A percentile compares a stretch with the other conserved stretches of the same genome.
phyloP scores from a whole-genome alignment of 768 basidiomycete genomes.

The Rhodotorula paludigena region DNA sequence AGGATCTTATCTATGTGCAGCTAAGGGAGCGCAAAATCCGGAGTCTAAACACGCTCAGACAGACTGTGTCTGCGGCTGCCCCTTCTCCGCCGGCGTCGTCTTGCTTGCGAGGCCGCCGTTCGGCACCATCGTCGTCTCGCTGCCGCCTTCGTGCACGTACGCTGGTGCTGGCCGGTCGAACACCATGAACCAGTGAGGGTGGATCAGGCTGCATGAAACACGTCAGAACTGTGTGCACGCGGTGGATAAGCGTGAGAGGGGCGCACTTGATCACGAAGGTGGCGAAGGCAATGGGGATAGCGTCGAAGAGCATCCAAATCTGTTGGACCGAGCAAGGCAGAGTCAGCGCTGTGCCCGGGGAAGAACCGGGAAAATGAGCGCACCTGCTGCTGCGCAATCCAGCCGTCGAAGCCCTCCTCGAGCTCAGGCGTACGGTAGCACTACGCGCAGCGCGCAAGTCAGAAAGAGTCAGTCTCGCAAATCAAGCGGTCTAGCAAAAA shows the following conservation, averaged over 20 bases:
- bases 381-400: conserved; percentile 15
- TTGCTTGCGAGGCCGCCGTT: background rate
- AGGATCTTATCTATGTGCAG: too few relatives aligned
- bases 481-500: background rate
- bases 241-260: background rate
- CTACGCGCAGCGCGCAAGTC: too few relatives aligned
- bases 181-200: conserved; percentile 25
- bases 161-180: background rate
- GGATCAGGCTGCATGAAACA: conserved; percentile 1
- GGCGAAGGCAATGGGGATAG: conserved; percentile 5
- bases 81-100: background rate
- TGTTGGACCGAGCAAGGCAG: conserved; percentile 6
- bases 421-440: conserved; percentile 28
- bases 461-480: too few relatives aligned
- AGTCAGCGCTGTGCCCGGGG: too few relatives aligned
- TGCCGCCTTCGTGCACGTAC: background rate
- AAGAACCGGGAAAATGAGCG: too few relatives aligned
- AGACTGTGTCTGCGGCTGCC: too few relatives aligned
- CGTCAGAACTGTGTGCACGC: too few relatives aligned
- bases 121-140: background rate
- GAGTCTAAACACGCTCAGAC: too few relatives aligned
- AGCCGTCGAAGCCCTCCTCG: conserved; percentile 22
- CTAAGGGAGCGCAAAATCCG: too few relatives aligned
- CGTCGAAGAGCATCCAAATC: conserved; percentile 21
- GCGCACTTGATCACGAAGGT: conserved; percentile 18